Conservation (phyloP, 2,329 filamentous ascomycete species). For the Paecilomyces sp. region DNA sequence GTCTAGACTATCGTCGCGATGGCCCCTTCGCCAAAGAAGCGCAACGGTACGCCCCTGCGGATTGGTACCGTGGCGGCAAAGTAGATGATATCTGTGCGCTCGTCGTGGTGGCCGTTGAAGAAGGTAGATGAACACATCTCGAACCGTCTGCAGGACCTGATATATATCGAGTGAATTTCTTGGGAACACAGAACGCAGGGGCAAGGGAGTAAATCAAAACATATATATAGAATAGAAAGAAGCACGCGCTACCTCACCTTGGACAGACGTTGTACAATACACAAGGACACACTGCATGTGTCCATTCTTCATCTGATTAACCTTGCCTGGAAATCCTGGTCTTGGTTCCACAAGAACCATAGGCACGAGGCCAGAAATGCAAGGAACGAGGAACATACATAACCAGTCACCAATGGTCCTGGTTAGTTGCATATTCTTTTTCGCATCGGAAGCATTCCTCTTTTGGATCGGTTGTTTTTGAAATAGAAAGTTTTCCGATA, state of each 20-base stretch:
- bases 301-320: neutral
- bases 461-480: neutral
- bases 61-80: slow-evolving; percentile 87
- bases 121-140: slow-evolving; percentile 10
- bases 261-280: neutral
- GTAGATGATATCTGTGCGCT: slow-evolving; percentile 92
- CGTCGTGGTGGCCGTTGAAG: slow-evolving; percentile 68
- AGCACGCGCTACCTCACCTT: neutral
- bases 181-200: neutral
- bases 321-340: neutral
- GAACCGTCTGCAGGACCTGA: too few relatives aligned
- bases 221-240: neutral
- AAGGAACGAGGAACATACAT: neutral
- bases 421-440: neutral
- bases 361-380: neutral
- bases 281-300: neutral
- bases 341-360: neutral
- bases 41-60: slow-evolving; percentile 75
- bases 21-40: slow-evolving; percentile 95
- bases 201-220: neutral
- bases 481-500: too few relatives aligned
- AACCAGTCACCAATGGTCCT: neutral
- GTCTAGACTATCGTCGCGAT: slow-evolving; percentile 71
- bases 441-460: neutral
- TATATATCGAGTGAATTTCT: neutral